These are phyloP conservation scores for Phytophthora uliginosa DNA, from an alignment of 352 stramenopile genomes.

Conservation along the genomic window DNA sequence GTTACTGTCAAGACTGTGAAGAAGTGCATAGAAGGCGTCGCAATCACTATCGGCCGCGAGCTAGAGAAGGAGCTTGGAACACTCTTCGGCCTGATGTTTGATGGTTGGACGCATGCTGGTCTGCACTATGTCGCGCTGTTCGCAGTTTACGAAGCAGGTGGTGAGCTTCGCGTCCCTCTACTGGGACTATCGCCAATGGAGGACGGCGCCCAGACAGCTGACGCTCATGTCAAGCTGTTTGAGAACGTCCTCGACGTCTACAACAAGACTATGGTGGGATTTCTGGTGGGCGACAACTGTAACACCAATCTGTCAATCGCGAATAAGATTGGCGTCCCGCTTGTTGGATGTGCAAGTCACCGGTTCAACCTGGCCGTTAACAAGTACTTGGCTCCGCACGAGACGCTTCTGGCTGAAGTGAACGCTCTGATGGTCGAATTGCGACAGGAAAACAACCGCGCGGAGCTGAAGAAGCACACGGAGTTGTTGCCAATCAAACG, in stretches of 20 bases:
- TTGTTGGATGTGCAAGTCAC: conserved; percentile 24
- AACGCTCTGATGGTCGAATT: conserved; percentile 34
- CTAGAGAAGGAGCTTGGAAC: conserved; percentile 12
- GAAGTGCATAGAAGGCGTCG: conserved; percentile 24
- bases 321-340: conserved; percentile 27
- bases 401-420: conserved; percentile 13
- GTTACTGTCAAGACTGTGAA: conserved; percentile 17
- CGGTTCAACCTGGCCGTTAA: conserved; percentile 31
- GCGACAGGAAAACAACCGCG: conserved; percentile 25
- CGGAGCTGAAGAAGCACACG: conserved; percentile 26
- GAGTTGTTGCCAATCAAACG: conserved; percentile 13
- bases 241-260: conserved; percentile 16
- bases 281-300: conserved; percentile 41
- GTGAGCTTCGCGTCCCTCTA: conserved; percentile 4
- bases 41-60: conserved; percentile 1
- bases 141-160: conserved; percentile 13
- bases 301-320: conserved; percentile 32
- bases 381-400: conserved; percentile 15
- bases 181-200: conserved; percentile 8
- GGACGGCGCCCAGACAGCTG: conserved; percentile 17
- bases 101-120: conserved; percentile 17
- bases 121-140: conserved; percentile 16
- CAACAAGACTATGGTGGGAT: conserved; percentile 28
- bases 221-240: conserved; percentile 22
- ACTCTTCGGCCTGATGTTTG: conserved; percentile 28